Evolutionary conservation across 371 early-diverging fungal species (phyloP).

Genomic region (Batrachochytrium dendrobatidis): DNA sequence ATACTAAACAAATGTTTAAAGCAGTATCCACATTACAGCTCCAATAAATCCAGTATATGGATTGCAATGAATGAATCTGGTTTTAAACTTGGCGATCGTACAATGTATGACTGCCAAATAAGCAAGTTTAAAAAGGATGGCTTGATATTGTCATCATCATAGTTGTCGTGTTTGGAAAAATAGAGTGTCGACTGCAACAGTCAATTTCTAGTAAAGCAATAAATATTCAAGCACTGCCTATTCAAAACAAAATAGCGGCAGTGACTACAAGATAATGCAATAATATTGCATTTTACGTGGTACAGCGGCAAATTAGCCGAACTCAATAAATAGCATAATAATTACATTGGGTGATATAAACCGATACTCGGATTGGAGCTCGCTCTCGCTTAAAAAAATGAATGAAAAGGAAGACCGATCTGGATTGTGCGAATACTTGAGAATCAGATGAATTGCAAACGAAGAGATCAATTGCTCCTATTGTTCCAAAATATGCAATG

Average conservation of each 20-base stretch:
- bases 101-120: no score
- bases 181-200: background rate
- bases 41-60: no score
- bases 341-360: conserved; percentile 16
- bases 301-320: background rate
- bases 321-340: background rate
- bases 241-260: background rate
- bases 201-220: background rate
- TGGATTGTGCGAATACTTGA: conserved; percentile 23
- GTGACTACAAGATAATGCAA: background rate
- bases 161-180: background rate
- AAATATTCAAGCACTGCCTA: background rate
- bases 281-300: background rate
- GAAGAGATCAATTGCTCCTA: conserved; percentile 1
- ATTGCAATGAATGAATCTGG: no score
- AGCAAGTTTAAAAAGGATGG: no score
- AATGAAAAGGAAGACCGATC: conserved; percentile 18
- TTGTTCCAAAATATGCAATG: no score
- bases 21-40: no score
- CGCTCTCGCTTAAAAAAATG: conserved; percentile 14
- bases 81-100: no score
- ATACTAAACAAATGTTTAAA: no score
- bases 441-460: conserved; percentile 14
- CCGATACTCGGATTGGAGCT: conserved; percentile 18
- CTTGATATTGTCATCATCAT: no score